These are phyloP conservation scores for Eutrema yunnanense DNA, from an alignment of 345 rosid genomes.

Conservation along the genomic window DNA sequence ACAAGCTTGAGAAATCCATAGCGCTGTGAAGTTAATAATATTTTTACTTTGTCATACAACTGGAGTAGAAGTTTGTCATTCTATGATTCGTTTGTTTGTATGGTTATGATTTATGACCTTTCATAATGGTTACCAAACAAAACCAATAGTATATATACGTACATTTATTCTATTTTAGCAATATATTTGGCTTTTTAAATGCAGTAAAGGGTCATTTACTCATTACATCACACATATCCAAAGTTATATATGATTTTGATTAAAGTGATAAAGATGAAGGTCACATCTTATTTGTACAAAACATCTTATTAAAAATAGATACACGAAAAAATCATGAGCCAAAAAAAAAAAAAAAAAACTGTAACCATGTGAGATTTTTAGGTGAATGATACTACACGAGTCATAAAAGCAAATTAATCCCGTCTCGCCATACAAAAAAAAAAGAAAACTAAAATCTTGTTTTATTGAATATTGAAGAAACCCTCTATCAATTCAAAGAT, in stretches of 20 bases:
- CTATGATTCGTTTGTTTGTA: not conserved
- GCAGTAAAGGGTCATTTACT: not conserved
- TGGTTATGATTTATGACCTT: not conserved
- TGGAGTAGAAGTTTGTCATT: not conserved
- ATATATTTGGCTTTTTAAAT: not conserved
- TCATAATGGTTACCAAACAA: conserved; percentile 16
- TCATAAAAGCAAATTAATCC: not conserved
- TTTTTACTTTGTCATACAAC: not conserved
- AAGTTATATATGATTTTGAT: not conserved
- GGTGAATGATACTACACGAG: not conserved
- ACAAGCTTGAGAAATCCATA: no score
- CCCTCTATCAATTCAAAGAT: not conserved
- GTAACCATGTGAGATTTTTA: not conserved
- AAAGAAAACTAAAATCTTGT: not conserved
- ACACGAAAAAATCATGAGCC: not conserved
- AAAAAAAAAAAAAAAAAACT: no score
- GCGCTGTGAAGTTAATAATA: not conserved
- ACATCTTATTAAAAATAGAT: not conserved
- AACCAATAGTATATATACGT: not conserved
- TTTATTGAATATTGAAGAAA: not conserved
- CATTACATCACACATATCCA: conserved; percentile 1
- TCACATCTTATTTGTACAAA: not conserved
- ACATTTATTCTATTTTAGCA: not conserved
- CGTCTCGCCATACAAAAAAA: not conserved
- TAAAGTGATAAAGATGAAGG: not conserved